Evolutionary conservation across 2,329 filamentous ascomycete genomes (phyloP).

Genomic region (Trematosphaeria pertusa): DNA sequence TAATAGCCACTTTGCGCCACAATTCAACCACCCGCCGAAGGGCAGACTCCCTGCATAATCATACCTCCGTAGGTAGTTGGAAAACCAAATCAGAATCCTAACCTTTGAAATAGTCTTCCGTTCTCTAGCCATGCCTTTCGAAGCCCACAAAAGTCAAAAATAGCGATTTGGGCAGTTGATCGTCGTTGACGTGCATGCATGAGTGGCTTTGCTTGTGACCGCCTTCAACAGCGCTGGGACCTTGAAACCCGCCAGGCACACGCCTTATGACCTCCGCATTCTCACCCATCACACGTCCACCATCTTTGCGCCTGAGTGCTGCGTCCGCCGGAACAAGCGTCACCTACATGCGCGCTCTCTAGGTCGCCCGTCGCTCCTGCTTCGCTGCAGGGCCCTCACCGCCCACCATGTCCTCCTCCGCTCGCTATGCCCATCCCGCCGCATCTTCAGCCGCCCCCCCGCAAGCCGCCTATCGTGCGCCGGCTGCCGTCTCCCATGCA

Average conservation of each 20-base stretch:
- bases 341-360: conserved; percentile 42
- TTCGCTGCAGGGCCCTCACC: conserved; percentile 42
- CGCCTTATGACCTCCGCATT: conserved; percentile 27
- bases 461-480: conserved; percentile 42
- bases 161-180: background rate
- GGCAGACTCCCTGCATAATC: too few relatives aligned
- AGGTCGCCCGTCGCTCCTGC: conserved; percentile 38
- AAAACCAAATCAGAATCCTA: too few relatives aligned
- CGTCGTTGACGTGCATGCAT: conserved; percentile 16
- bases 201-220: conserved; percentile 37
- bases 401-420: conserved; percentile 48
- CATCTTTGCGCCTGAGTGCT: conserved; percentile 17
- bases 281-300: conserved; percentile 19
- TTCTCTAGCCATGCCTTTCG: too few relatives aligned
- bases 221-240: conserved; percentile 15
- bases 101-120: too few relatives aligned
- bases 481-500: conserved; percentile 44
- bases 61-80: too few relatives aligned
- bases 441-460: conserved; percentile 44
- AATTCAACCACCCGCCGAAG: too few relatives aligned
- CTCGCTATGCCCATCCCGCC: conserved; percentile 46
- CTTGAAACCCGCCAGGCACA: conserved; percentile 22
- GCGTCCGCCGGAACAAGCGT: conserved; percentile 11
- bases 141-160: too few relatives aligned
- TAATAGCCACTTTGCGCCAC: too few relatives aligned